Conservation (phyloP, 768 basidiomycete genomes). For the Suillus subaureus region DNA sequence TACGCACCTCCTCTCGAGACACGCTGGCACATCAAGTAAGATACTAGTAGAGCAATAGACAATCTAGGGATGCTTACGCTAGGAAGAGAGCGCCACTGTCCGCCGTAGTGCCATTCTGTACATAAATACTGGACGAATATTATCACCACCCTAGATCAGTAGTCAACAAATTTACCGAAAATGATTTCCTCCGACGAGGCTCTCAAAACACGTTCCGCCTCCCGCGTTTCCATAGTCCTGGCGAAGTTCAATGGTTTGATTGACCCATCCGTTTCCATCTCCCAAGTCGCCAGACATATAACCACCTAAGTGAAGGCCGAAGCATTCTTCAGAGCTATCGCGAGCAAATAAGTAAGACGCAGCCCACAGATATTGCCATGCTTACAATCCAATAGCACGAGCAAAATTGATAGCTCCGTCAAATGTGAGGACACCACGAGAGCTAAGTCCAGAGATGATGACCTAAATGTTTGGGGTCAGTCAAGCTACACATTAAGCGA, state of each 20-base stretch:
- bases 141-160: background rate
- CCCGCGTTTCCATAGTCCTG: constrained; percentile 40
- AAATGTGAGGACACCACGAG: constrained; percentile 55
- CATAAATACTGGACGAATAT: constrained; percentile 45
- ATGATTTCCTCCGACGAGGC: constrained; percentile 49
- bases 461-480: constrained; percentile 36
- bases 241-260: constrained; percentile 48
- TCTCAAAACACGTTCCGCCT: constrained; percentile 49
- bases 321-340: constrained; percentile 43
- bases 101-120: constrained; percentile 59
- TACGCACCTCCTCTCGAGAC: constrained; percentile 47
- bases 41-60: background rate
- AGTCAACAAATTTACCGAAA: constrained; percentile 36
- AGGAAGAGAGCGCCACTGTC: constrained; percentile 56
- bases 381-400: constrained; percentile 64
- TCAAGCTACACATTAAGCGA: background rate
- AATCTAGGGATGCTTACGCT: constrained; percentile 42
- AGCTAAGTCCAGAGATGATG: constrained; percentile 68
- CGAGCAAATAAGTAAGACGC: constrained; percentile 5
- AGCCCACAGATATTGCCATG: constrained; percentile 7
- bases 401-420: constrained; percentile 62
- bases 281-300: constrained; percentile 47
- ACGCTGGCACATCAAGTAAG: constrained; percentile 33
- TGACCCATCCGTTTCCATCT: constrained; percentile 46
- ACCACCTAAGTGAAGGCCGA: constrained; percentile 36